Conservation (phyloP, 1,284 basidiomycete genomes). For the Quambalaria eucalypti region DNA sequence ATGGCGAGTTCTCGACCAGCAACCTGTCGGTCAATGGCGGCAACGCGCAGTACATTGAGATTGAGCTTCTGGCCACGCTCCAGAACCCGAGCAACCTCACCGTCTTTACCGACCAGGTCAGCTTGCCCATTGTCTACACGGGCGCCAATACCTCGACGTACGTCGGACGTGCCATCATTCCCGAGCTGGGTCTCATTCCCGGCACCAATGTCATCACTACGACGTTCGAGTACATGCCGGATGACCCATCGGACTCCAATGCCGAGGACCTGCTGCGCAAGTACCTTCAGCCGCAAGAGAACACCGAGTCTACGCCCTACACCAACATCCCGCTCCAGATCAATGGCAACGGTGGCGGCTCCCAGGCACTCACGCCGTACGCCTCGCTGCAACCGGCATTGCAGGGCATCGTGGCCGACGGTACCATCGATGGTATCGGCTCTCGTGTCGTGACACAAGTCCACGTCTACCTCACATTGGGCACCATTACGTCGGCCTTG, state of each 20-base stretch:
- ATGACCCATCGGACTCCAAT: conserved; percentile 58
- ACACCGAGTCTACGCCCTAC: neutral
- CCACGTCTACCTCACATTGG: conserved; percentile 19
- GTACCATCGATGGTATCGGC: conserved; percentile 52
- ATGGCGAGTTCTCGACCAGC: conserved; percentile 50
- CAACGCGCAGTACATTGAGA: conserved; percentile 18
- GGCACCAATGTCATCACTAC: conserved; percentile 56
- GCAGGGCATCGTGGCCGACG: conserved; percentile 54
- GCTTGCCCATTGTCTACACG: conserved; percentile 58
- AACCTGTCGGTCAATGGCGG: conserved; percentile 44
- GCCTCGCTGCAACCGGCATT: conserved; percentile 57
- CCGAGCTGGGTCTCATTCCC: conserved; percentile 52
- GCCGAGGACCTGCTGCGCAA: conserved; percentile 51
- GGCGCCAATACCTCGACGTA: conserved; percentile 38
- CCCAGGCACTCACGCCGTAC: conserved; percentile 57
- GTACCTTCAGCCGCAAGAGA: conserved; percentile 46
- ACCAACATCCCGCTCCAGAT: conserved; percentile 7
- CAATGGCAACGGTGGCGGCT: conserved; percentile 9
- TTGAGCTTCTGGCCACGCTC: conserved; percentile 21
- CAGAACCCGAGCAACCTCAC: conserved; percentile 52
- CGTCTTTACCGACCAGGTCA: conserved; percentile 56
- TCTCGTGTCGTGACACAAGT: conserved; percentile 25
- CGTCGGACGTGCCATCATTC: conserved; percentile 49
- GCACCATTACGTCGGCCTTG: conserved; percentile 14
- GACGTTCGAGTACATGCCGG: conserved; percentile 63